Evolutionary conservation across 2,329 filamentous ascomycete genomes (phyloP).

Genomic region (Aspergillus brunneoviolaceus): DNA sequence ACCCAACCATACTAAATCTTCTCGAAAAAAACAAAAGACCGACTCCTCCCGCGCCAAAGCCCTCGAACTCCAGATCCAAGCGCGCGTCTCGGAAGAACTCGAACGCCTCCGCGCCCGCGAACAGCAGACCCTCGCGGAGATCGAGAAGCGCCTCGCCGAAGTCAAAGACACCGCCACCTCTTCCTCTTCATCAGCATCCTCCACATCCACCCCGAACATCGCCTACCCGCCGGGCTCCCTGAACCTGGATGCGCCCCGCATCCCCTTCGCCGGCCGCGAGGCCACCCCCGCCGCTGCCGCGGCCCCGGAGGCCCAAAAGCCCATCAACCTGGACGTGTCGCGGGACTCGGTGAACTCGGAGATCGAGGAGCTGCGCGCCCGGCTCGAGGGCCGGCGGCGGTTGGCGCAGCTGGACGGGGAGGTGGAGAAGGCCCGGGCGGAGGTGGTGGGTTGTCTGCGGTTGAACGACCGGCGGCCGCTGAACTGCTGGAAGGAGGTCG

Average conservation of each 20-base stretch:
- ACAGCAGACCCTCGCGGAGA: conserved; percentile 64
- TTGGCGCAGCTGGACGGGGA: conserved; percentile 64
- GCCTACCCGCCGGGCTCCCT: conserved; percentile 30
- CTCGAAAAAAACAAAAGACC: conserved; percentile 59
- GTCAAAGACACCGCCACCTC: conserved; percentile 32
- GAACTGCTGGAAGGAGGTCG: conserved; percentile 93
- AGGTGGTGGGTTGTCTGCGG: conserved; percentile 76
- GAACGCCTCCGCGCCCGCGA: conserved; percentile 73
- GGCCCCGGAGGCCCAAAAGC: conserved; percentile 10
- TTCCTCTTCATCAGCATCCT: conserved; percentile 28
- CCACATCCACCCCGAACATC: conserved; percentile 22
- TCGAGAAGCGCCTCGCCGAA: conserved; percentile 61
- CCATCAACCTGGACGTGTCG: conserved; percentile 48
- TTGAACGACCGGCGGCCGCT: conserved; percentile 83
- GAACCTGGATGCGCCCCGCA: conserved; percentile 43
- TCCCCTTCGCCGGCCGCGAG: conserved; percentile 44
- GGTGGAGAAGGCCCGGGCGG: conserved; percentile 71
- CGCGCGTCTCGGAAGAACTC: conserved; percentile 82
- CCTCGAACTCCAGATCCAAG: conserved; percentile 83
- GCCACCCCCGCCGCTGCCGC: conserved; percentile 26
- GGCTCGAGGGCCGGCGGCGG: conserved; percentile 62
- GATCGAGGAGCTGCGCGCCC: conserved; percentile 56
- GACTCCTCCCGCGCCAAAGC: conserved; percentile 81
- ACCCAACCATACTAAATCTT: not conserved
- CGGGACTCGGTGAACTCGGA: conserved; percentile 56